Base-by-base conservation (phyloP, 345 rosid genomes). In the Euphorbia peplus region DNA sequence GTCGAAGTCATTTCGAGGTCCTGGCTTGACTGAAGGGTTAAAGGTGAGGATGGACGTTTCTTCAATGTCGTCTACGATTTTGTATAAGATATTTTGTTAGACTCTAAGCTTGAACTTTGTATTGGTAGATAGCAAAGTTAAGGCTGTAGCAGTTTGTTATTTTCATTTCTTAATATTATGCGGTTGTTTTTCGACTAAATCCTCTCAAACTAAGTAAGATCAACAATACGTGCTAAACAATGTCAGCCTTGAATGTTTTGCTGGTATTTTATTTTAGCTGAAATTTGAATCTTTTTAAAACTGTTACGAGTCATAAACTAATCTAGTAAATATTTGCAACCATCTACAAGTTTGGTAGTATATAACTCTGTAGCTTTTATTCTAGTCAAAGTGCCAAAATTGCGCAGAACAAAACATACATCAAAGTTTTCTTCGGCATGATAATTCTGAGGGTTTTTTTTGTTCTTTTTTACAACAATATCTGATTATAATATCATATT, bases 1-100 rank as follows among this genome's bases (percentile, higher is more conserved):
- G 58, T 90, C 93, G 1, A 90, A 90, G 78, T 95, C 98, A 9
- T 95, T 91, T 74, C 93, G 99, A 1, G 99, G 98, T 66, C 96
- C 99, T 3, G 96, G 98, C 79, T 78, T 95, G 90, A 81, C 25
- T 52, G 90, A 95, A 82, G 99, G 99, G 74, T 78, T 95, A 67
- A 88, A 91, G 95, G 99, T 95, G 64, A 66, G 60, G 14, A 32
- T 50, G 16, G 35, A 29, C 64, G 26, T 52, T 30, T 3, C 15
- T 5, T 21, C 30, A 51, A 51, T 35, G 6, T 25, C 21, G 41
- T 41, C 21, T 14, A 5, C 24, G 6, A 53, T 21, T 8, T 53
- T 2, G 8, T 4, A 5, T 21, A 28, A 21, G 12, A 22, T 21
- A 21, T 21, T 22, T 53, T 53, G 13, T 21, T 21, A 1, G 24